Conservation (phyloP, 129 eudicot genomes). For the Centaurea solstitialis region DNA sequence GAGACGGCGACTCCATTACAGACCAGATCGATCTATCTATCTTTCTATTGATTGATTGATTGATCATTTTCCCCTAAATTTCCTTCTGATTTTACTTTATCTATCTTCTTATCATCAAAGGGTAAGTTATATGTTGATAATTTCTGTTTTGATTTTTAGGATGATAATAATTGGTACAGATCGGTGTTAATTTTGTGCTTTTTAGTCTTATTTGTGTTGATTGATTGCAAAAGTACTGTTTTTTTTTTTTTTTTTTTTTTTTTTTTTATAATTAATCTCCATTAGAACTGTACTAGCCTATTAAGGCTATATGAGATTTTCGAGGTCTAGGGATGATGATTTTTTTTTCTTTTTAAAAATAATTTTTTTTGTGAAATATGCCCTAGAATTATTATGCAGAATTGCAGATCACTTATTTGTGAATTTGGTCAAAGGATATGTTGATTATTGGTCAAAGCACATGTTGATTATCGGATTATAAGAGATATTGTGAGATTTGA, state of each 20-base stretch:
- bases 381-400: not conserved
- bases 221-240: not conserved
- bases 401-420: not conserved
- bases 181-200: constrained; percentile 12
- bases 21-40: constrained; percentile 25
- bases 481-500: not conserved
- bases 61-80: constrained; percentile 10
- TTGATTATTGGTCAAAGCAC: constrained; percentile 1
- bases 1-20: constrained; percentile 40
- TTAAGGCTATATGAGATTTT: not conserved
- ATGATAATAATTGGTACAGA: not conserved
- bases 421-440: constrained; percentile 9
- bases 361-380: not conserved
- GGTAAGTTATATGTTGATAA: constrained; percentile 9
- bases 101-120: not conserved
- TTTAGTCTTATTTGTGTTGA: not conserved
- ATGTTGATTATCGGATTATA: not conserved
- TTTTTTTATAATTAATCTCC: not conserved
- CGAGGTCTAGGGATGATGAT: not conserved
- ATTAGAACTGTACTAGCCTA: not conserved
- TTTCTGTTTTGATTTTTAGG: not conserved
- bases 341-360: not conserved
- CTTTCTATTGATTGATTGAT: too few relatives aligned
- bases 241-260: not conserved
- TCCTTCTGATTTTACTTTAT: constrained; percentile 17